These are phyloP conservation scores for Cylindrotheca closterium DNA, from an alignment of 108 stramenopile species.

Conservation along the genomic window DNA sequence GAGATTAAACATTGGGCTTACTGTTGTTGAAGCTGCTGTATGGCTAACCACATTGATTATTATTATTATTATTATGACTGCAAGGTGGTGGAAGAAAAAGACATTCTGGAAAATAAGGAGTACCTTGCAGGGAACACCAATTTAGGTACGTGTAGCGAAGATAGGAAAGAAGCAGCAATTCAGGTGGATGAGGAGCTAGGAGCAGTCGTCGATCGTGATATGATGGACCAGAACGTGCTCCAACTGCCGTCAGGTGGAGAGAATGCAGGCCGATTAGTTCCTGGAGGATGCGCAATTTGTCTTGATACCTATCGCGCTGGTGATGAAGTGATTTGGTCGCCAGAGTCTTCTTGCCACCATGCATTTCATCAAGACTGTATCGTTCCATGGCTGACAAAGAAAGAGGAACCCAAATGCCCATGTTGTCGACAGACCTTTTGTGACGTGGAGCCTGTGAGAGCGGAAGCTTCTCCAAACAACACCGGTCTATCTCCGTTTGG, in stretches of 20 bases:
- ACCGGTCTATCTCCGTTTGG: neutral
- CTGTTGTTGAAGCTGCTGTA: neutral
- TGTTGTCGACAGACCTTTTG: slow-evolving; percentile 61
- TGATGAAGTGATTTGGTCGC: slow-evolving; percentile 41
- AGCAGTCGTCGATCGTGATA: slow-evolving; percentile 4
- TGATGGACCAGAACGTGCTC: slow-evolving; percentile 8
- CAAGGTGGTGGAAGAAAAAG: slow-evolving; percentile 2
- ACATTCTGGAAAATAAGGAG: slow-evolving; percentile 8
- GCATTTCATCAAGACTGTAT: slow-evolving; percentile 89
- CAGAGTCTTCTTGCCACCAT: slow-evolving; percentile 58
- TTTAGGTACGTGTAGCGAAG: neutral
- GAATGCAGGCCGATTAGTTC: slow-evolving; percentile 26
- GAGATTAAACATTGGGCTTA: neutral
- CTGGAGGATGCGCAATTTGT: slow-evolving; percentile 56
- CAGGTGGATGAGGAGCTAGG: slow-evolving; percentile 7
- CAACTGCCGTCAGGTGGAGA: neutral
- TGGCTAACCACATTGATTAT: neutral
- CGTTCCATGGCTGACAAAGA: slow-evolving; percentile 80
- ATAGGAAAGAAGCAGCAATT: neutral
- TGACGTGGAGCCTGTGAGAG: slow-evolving; percentile 8
- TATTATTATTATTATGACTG: neutral
- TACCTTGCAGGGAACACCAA: neutral
- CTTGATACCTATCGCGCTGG: slow-evolving; percentile 42
- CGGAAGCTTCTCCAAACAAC: neutral
- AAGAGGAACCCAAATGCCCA: slow-evolving; percentile 47